phyloP scores from a whole-genome alignment of 2,329 filamentous ascomycete species.

The Neonectria magnoliae region DNA sequence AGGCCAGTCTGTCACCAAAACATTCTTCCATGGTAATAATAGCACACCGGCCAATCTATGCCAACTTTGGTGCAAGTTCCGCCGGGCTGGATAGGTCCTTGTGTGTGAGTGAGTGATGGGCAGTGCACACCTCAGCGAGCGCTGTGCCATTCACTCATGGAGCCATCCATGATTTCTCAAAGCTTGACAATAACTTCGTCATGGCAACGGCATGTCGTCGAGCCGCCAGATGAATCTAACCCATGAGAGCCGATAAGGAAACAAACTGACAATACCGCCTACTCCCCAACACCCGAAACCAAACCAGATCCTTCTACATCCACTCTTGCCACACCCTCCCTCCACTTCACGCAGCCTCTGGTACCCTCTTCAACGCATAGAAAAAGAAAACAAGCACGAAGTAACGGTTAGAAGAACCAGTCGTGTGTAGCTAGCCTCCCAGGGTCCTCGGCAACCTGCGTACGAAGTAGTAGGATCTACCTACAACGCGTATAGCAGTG shows the following conservation, averaged over 20 bases:
- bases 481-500: neutral
- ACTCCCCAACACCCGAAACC: slow-evolving; percentile 10
- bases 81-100: neutral
- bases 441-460: neutral
- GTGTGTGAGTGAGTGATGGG: slow-evolving; percentile 5
- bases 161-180: slow-evolving; percentile 15
- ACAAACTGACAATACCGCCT: neutral
- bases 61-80: slow-evolving; percentile 17
- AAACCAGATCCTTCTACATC: slow-evolving; percentile 1
- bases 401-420: neutral
- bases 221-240: neutral
- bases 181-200: slow-evolving; percentile 35
- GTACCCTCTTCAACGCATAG: neutral
- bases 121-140: slow-evolving; percentile 5
- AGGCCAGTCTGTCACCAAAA: slow-evolving; percentile 1
- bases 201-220: slow-evolving; percentile 35
- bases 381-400: too few species aligned
- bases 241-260: neutral
- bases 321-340: neutral
- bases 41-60: slow-evolving; percentile 19
- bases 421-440: neutral
- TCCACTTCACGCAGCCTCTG: neutral
- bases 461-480: too few species aligned
- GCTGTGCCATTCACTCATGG: neutral
- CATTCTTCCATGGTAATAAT: slow-evolving; percentile 15